A percentile compares a stretch with the other conserved stretches of the same genome.
Conservation (phyloP, 495 filamentous ascomycete genomes). For the Tetracladium marchalianum region DNA sequence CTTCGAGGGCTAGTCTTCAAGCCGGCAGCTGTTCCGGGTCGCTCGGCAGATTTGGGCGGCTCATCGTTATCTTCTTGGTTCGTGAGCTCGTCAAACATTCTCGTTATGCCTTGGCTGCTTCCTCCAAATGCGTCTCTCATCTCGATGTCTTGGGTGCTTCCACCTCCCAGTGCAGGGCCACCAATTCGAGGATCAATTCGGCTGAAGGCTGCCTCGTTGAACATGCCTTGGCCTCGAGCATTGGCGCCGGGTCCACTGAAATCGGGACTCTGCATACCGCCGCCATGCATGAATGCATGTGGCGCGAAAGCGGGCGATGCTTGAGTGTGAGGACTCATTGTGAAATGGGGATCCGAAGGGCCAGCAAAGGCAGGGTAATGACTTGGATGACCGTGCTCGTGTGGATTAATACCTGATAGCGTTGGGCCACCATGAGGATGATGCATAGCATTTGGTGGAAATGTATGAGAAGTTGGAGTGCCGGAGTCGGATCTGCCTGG, state of each 20-base stretch:
- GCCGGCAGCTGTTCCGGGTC: background rate
- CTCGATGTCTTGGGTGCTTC: constrained; percentile 6
- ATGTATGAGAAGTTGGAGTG: constrained; percentile 19
- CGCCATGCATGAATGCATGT: constrained; percentile 15
- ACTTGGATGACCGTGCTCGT: constrained; percentile 16
- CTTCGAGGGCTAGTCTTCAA: background rate
- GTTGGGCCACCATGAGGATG: constrained; percentile 10
- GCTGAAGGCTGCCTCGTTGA: constrained; percentile 16
- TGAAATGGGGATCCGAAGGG: constrained; percentile 16
- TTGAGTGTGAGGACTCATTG: constrained; percentile 8
- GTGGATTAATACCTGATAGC: constrained; percentile 12
- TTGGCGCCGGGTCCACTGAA: constrained; percentile 7
- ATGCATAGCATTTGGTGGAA: constrained; percentile 9
- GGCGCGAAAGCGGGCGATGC: constrained; percentile 18
- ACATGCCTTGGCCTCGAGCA: constrained; percentile 11
- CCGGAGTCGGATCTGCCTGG: constrained; percentile 21
- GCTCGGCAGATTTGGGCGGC: background rate
- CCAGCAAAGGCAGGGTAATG: constrained; percentile 9
- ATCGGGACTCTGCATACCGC: constrained; percentile 10
- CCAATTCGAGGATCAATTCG: constrained; percentile 19
- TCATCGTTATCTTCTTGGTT: constrained; percentile 38
- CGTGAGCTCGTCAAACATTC: constrained; percentile 43
- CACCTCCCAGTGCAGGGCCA: constrained; percentile 8
- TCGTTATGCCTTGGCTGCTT: constrained; percentile 31
- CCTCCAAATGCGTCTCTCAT: constrained; percentile 15